Conservation (phyloP, 257 asterid genomes). For the Lavandula angustifolia region DNA sequence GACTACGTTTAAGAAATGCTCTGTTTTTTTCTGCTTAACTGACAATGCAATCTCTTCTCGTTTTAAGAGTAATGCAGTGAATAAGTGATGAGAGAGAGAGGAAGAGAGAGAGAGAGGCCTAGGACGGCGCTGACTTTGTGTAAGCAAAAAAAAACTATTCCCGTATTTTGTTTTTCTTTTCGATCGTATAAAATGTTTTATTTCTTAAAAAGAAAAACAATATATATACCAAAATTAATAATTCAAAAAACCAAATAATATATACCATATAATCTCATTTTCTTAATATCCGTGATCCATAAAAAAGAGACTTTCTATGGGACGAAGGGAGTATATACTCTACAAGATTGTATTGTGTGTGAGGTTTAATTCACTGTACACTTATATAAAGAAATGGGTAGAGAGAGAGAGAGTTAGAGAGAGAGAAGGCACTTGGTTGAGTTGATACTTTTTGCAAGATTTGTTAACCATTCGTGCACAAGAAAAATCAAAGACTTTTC, state of each 20-base stretch:
- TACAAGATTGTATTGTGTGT: conserved; percentile 6
- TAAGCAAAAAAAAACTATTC: neutral
- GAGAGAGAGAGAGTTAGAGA: conserved; percentile 12
- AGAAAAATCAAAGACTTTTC: conserved; percentile 27
- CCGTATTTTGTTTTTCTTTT: too few species aligned
- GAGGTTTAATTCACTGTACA: conserved; percentile 27
- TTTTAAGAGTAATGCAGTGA: conserved; percentile 29
- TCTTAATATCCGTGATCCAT: too few species aligned
- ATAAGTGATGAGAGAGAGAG: conserved; percentile 17
- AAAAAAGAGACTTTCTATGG: too few species aligned
- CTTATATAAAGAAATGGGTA: conserved; percentile 14
- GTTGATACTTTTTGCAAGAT: conserved; percentile 39
- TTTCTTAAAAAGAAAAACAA: too few species aligned
- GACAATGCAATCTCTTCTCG: conserved; percentile 4
- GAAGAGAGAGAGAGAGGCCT: conserved; percentile 16
- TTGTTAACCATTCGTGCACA: conserved; percentile 33
- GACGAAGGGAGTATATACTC: too few species aligned
- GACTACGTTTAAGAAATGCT: neutral
- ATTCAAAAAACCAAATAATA: too few species aligned
- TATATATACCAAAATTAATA: too few species aligned
- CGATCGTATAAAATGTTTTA: too few species aligned
- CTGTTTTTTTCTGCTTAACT: neutral
- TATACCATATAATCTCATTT: too few species aligned
- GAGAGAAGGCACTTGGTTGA: conserved; percentile 25
- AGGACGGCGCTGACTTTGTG: conserved; percentile 52